phyloP scores from a whole-genome alignment of 352 stramenopile species.

The Globisporangium iwayamae region DNA sequence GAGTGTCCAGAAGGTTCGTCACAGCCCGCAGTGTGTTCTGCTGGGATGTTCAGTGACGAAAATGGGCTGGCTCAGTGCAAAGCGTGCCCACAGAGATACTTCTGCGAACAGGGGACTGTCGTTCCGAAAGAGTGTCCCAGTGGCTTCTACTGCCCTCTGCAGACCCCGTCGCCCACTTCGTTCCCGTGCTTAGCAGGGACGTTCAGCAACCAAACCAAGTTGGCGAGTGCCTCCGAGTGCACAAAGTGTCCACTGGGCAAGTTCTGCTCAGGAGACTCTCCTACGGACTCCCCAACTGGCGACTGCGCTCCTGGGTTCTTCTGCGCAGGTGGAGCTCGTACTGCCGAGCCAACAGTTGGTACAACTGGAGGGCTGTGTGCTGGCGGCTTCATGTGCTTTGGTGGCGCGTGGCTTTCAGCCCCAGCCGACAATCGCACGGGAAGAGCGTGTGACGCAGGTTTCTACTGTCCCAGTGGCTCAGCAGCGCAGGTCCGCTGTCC shows the following conservation, averaged over 20 bases:
- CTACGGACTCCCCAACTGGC: constrained; percentile 50
- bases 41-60: constrained; percentile 64
- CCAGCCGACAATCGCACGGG: constrained; percentile 59
- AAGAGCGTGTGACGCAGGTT: constrained; percentile 50
- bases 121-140: constrained; percentile 48
- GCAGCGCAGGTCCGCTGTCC: constrained; percentile 45
- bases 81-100: constrained; percentile 69
- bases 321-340: constrained; percentile 48
- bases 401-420: constrained; percentile 41
- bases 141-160: constrained; percentile 76
- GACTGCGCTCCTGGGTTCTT: constrained; percentile 64
- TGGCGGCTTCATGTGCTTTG: constrained; percentile 60
- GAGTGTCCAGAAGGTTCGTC: constrained; percentile 74
- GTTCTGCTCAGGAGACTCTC: constrained; percentile 70
- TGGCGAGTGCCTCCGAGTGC: constrained; percentile 46
- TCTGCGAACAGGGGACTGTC: constrained; percentile 45
- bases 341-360: constrained; percentile 33
- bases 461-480: constrained; percentile 66
- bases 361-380: constrained; percentile 46
- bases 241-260: constrained; percentile 55
- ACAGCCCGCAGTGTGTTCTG: constrained; percentile 47
- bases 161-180: constrained; percentile 37
- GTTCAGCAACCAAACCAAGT: constrained; percentile 42
- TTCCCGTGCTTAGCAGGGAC: constrained; percentile 62
- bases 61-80: constrained; percentile 56